Conservation (phyloP, 169 alveolate genomes). For the Plasmodium coatneyi region DNA sequence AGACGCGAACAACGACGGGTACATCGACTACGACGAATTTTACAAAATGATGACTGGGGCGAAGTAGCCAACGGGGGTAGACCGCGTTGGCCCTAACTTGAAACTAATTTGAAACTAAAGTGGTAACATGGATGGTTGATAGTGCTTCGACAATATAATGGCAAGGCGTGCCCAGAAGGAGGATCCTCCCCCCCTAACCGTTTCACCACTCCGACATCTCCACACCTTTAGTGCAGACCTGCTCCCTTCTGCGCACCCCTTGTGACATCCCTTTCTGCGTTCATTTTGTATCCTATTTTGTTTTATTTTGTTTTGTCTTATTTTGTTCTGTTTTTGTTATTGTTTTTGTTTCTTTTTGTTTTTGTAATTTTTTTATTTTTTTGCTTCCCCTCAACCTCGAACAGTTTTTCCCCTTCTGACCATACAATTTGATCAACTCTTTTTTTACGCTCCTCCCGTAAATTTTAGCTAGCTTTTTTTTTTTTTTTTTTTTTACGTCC, state of each 20-base stretch:
- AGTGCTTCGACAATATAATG: background rate
- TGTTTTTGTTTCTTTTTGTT: background rate
- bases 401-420: background rate
- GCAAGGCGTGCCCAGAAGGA: background rate
- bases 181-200: too few relatives aligned
- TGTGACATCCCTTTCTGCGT: background rate
- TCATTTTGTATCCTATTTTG: background rate
- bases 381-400: background rate
- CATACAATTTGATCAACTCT: background rate
- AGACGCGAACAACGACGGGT: conserved; percentile 85
- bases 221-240: too few relatives aligned
- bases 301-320: background rate
- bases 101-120: background rate
- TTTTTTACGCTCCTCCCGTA: background rate
- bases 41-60: conserved; percentile 82
- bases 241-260: background rate
- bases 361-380: background rate
- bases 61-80: background rate
- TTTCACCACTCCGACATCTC: background rate
- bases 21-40: conserved; percentile 83
- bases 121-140: background rate
- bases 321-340: background rate
- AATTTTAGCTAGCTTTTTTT: background rate
- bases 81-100: background rate
- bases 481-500: background rate